phyloP scores from a whole-genome alignment of 73 alveolate genomes.

The Tetrahymena thermophila region DNA sequence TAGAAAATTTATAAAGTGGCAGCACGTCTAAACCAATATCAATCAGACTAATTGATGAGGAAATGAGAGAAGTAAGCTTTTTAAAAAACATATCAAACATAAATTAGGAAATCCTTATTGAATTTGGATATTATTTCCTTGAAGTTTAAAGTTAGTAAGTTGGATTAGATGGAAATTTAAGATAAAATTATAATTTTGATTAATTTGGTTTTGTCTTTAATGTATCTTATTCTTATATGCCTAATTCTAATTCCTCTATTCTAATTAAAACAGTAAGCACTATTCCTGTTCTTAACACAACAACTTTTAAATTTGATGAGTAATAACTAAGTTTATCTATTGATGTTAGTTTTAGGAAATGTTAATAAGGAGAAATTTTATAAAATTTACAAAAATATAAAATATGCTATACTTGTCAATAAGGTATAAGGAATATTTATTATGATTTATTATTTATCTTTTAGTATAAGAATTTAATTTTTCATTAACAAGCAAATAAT shows the following conservation, averaged over 20 bases:
- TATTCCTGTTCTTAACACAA: background rate
- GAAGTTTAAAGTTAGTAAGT: background rate
- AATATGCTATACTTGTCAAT: background rate
- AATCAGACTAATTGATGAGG: background rate
- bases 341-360: background rate
- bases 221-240: background rate
- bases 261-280: background rate
- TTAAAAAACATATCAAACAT: background rate
- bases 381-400: background rate
- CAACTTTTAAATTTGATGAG: background rate
- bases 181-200: background rate
- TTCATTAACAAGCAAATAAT: too few relatives aligned
- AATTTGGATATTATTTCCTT: background rate
- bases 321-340: background rate
- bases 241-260: background rate
- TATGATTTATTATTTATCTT: too few relatives aligned
- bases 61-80: background rate
- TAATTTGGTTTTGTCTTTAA: background rate
- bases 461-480: too few relatives aligned
- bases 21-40: background rate
- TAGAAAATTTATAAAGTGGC: background rate
- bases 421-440: background rate
- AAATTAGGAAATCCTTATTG: background rate
- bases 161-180: background rate
- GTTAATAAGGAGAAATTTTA: background rate